Base-by-base conservation (phyloP, 2,329 filamentous ascomycete species). In the Epichloe sylvatica region DNA sequence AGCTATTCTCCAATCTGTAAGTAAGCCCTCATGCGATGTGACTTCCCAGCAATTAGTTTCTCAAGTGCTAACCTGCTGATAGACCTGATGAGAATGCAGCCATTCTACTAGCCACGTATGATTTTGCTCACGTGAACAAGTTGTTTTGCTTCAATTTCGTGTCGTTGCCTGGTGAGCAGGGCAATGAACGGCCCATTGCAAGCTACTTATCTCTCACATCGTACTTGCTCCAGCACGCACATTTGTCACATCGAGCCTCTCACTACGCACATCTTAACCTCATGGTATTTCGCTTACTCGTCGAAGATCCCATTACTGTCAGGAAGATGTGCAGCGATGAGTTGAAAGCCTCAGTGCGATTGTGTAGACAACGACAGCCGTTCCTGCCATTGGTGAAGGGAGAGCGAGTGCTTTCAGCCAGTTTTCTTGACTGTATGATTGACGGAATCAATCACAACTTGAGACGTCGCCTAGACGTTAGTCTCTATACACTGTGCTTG, bases 381-480 rank as follows among this genome's bases (percentile, higher is more conserved):
- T 87, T 85, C 62, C 73, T 97, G 7, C 92, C 91, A 0, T 63
- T 86, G 0, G 78, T 87, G 25, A 77, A 77, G 45, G 78, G 78
- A 2, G 83, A 94, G 17, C 78, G 91, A 38, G 74, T 88, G 15
- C 72, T 92, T 12, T 83, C 84, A 6, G 79, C 86, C 3, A 78
- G 81, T 35, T 77, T 97, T 15, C 72, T 98, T 46, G 92, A 98
- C 62, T 80, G 87, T 21, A 83, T 94, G 74, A 77, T 94, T 35
- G 91, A 97, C 63, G 87, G 85, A 4, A 83, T 97, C 57, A 95
- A 90, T 59, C 92, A 98, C 67, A 98, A 98, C 62, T 75, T 98
- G 30, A 81, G 88, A 33, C 81, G 86, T 45, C 80, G 86, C 37
- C 76, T 98, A 3, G 91, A 97, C 62, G 80, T 90, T 13, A 80